A percentile compares a stretch with the other conserved stretches of the same genome.
Evolutionary conservation across 1,139 yeast species (phyloP).

Genomic region (Protomyces lactucae-debilis): DNA sequence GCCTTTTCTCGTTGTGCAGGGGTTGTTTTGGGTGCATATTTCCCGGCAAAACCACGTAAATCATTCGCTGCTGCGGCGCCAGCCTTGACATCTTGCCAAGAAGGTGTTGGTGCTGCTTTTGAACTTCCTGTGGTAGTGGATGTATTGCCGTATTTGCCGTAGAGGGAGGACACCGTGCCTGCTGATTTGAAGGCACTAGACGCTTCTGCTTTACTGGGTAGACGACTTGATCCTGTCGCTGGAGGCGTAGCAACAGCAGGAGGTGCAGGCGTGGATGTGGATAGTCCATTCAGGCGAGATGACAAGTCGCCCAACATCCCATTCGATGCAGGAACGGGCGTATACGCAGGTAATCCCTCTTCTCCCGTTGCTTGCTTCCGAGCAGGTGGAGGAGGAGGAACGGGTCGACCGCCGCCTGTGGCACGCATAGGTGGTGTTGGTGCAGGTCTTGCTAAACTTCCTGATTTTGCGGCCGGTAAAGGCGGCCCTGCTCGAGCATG

Average conservation of each 20-base stretch:
- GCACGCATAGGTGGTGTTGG: background rate
- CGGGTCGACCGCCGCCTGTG: background rate
- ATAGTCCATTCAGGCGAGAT: background rate
- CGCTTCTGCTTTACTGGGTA: conserved; percentile 10
- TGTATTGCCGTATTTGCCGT: conserved; percentile 11
- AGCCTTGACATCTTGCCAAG: conserved; percentile 25
- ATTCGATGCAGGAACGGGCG: background rate
- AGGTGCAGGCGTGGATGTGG: background rate
- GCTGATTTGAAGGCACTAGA: conserved; percentile 9
- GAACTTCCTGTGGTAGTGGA: background rate
- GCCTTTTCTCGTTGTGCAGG: background rate
- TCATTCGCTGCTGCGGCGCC: conserved; percentile 21
- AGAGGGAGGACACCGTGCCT: conserved; percentile 7
- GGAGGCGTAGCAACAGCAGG: background rate
- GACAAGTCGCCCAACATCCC: conserved; percentile 1
- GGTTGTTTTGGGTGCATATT: conserved; percentile 11
- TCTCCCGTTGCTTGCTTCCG: background rate
- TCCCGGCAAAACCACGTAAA: conserved; percentile 12
- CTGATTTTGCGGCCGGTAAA: background rate
- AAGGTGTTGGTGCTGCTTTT: background rate
- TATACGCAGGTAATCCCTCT: conserved; percentile 13
- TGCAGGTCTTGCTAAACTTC: background rate
- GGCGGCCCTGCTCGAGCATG: background rate
- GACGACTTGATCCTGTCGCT: background rate
- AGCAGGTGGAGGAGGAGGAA: conserved; percentile 18